Evolutionary conservation across 2,329 filamentous ascomycete species (phyloP).

Genomic region (Pseudogymnoascus sp.): DNA sequence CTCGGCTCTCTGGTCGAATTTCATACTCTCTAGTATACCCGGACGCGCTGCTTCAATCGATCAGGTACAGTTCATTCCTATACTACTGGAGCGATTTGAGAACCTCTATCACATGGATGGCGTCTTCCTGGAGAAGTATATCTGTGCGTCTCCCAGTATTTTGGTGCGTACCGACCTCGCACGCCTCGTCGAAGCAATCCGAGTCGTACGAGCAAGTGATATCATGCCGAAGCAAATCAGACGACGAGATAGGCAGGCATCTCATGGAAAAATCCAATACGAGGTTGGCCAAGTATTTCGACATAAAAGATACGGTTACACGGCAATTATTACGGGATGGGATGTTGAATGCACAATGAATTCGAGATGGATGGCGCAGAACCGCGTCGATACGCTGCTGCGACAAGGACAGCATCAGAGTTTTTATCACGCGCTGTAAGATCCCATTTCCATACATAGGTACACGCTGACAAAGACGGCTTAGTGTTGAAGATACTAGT

Average conservation of each 20-base stretch:
- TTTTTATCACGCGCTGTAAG: conserved; percentile 84
- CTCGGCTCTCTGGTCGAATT: conserved; percentile 32
- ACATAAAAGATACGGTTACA: conserved; percentile 71
- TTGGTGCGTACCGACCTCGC: conserved; percentile 18
- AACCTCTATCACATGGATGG: conserved; percentile 32
- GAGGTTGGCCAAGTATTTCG: conserved; percentile 75
- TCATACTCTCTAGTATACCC: conserved; percentile 25
- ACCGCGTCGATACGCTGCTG: conserved; percentile 52
- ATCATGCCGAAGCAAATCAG: conserved; percentile 42
- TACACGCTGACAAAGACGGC: conserved; percentile 24
- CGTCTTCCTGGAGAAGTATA: conserved; percentile 30
- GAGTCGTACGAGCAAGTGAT: conserved; percentile 47
- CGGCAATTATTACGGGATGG: conserved; percentile 85
- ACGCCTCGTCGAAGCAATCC: conserved; percentile 42
- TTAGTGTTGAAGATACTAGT: conserved; percentile 56
- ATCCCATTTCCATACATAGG: conserved; percentile 8
- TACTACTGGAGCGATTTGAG: conserved; percentile 31
- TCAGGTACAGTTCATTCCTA: conserved; percentile 28
- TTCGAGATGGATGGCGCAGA: conserved; percentile 50
- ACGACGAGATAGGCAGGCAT: conserved; percentile 19
- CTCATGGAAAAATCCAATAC: conserved; percentile 45
- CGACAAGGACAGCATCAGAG: conserved; percentile 54
- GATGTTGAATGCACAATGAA: conserved; percentile 46
- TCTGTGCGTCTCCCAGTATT: conserved; percentile 19
- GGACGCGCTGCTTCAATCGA: conserved; percentile 20